Evolutionary conservation across 2,329 filamentous ascomycete species (phyloP), one percentile per base, ranked within the genome.

Genomic region (Cladosporium sp.): DNA sequence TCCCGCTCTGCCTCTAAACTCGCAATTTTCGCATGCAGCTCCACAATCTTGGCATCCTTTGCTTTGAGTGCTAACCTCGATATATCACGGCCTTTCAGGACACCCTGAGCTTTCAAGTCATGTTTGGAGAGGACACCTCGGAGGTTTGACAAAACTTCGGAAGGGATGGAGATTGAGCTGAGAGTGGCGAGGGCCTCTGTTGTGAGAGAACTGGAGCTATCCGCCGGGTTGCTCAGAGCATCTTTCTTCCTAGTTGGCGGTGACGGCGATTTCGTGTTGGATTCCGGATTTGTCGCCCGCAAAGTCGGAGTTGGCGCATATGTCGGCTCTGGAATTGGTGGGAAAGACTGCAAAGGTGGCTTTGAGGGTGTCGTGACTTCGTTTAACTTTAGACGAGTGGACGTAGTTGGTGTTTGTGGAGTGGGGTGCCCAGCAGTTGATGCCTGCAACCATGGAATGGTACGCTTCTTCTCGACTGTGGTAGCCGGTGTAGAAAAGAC

Each of bases 21-120:
- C 4, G 66, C 68, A 75, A 94, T 72, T 58, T 84, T 71, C 62
- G 86, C 71, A 71, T 83, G 77, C 69, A 95, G 69, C 66, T 86
- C 73, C 66, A 76, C 68, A 64, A 85, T 72, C 69, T 82, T 70
- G 63, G 80, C 68, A 72, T 92, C 84, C 55, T 83, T 83, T 4
- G 75, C 73, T 61, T 80, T 82, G 29, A 88, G 61, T 3, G 77
- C 78, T 7, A 78, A 65, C n/a, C 86, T 71, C 3, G 79, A 76
- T 6, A 84, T 78, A 53, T 92, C 85, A 2, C 86, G 73, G 0
- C 85, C 84, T 54, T 77, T 77, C 33, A 74, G 72, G 16, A 86
- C 73, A 0, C 86, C 86, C 58, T 78, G 79, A 0, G 76, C 74
- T 45, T 74, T 76, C 45, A 82, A 67, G 13, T 79, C 77, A 55